Evolutionary conservation across 179 eudicot genomes (phyloP).

Genomic region (Monotropa hypopitys): DNA sequence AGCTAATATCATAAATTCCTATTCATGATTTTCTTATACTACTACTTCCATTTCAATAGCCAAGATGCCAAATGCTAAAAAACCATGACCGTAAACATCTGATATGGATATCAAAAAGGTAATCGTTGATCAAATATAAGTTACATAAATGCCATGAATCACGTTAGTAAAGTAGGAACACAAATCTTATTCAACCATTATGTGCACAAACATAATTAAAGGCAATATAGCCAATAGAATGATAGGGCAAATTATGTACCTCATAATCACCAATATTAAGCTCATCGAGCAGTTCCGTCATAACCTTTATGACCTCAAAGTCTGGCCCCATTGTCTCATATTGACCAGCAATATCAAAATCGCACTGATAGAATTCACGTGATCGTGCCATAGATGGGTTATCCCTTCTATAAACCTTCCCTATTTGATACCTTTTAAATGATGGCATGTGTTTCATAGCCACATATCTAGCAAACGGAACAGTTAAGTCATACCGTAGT

Average conservation of each 20-base stretch:
- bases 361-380: slow-evolving; percentile 98
- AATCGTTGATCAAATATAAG: too few relatives aligned
- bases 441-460: slow-evolving; percentile 88
- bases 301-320: slow-evolving; percentile 74
- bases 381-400: slow-evolving; percentile 94
- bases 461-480: slow-evolving; percentile 87
- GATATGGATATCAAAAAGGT: too few relatives aligned
- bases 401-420: slow-evolving; percentile 92
- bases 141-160: not conserved
- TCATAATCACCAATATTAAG: slow-evolving; percentile 81
- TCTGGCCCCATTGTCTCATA: slow-evolving; percentile 82
- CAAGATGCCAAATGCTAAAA: too few relatives aligned
- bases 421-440: slow-evolving; percentile 89
- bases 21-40: too few relatives aligned
- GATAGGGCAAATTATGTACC: slow-evolving; percentile 32
- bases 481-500: slow-evolving; percentile 85
- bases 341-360: slow-evolving; percentile 92
- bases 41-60: too few relatives aligned
- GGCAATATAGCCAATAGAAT: not conserved
- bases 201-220: not conserved
- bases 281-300: slow-evolving; percentile 88
- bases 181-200: not conserved
- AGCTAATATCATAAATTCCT: too few relatives aligned
- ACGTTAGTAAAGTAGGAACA: not conserved
- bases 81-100: too few relatives aligned